Conservation (phyloP, 192 early-diverging fungal genomes). For the Linnemannia schmuckeri region DNA sequence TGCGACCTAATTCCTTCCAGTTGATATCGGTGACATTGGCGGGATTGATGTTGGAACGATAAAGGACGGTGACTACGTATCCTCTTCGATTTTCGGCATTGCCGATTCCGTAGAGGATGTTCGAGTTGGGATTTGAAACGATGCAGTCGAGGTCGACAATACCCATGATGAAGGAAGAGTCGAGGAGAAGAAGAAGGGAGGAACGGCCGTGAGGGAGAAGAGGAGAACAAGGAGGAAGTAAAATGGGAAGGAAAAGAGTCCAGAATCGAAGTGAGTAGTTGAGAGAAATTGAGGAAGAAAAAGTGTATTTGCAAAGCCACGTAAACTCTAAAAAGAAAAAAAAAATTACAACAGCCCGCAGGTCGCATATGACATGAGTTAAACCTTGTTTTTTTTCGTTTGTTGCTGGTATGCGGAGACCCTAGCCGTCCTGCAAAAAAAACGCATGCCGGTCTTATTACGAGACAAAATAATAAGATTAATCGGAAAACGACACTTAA, state of each 20-base stretch:
- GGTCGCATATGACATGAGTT: too few species aligned
- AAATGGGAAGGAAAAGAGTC: background rate
- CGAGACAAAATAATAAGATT: too few species aligned
- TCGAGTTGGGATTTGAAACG: background rate
- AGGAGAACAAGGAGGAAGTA: background rate
- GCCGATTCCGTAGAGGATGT: background rate
- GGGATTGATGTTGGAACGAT: background rate
- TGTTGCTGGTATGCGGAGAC: too few species aligned
- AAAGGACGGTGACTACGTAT: background rate
- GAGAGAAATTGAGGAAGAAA: background rate
- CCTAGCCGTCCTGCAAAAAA: too few species aligned
- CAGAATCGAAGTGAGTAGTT: background rate
- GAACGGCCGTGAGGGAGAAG: background rate
- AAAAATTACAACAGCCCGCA: background rate
- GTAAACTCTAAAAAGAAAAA: background rate
- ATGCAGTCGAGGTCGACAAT: background rate
- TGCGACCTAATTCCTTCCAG: background rate
- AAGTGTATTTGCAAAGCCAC: background rate
- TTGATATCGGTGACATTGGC: background rate
- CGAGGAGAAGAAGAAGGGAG: background rate
- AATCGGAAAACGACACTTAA: too few species aligned
- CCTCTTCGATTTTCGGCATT: background rate
- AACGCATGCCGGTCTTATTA: too few species aligned
- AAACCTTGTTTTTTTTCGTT: too few species aligned
- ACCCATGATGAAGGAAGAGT: background rate